These are phyloP conservation scores for Haplosporangium sp. DNA, from an alignment of 371 early-diverging fungal species.

Conservation along the genomic window DNA sequence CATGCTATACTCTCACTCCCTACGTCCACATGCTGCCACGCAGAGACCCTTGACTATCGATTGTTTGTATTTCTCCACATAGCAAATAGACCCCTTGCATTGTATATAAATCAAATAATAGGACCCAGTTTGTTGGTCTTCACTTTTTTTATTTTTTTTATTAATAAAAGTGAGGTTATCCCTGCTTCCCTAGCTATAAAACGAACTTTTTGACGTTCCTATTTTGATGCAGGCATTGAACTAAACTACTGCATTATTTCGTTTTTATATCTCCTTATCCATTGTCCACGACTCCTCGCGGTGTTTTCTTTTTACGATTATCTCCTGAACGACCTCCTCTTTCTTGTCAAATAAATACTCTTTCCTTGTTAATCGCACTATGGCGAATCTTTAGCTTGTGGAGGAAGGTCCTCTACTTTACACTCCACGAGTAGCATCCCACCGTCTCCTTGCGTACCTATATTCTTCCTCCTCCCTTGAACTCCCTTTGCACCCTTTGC, in stretches of 20 bases:
- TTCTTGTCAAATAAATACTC: constrained; percentile 3
- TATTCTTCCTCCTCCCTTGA: constrained; percentile 14
- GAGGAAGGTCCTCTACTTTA: constrained; percentile 34
- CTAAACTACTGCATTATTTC: background rate
- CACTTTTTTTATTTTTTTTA: too few relatives aligned
- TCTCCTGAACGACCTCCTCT: constrained; percentile 7
- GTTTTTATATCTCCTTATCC: constrained; percentile 1
- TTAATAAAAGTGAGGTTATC: too few relatives aligned
- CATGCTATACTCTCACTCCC: constrained; percentile 1
- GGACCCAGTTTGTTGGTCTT: too few relatives aligned
- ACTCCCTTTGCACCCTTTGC: constrained; percentile 6
- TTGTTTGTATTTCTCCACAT: constrained; percentile 12
- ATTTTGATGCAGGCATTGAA: background rate
- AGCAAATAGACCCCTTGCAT: background rate
- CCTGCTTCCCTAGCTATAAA: too few relatives aligned
- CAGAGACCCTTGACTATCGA: constrained; percentile 7
- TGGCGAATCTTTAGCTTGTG: background rate
- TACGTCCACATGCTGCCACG: background rate
- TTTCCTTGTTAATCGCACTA: background rate
- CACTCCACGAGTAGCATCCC: constrained; percentile 10
- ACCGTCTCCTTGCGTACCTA: constrained; percentile 16
- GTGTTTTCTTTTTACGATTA: background rate
- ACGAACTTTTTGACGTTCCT: background rate
- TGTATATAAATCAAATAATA: background rate
- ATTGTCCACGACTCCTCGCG: background rate